phyloP scores from a whole-genome alignment of 768 basidiomycete species.

The Lanmaoa rubissima region DNA sequence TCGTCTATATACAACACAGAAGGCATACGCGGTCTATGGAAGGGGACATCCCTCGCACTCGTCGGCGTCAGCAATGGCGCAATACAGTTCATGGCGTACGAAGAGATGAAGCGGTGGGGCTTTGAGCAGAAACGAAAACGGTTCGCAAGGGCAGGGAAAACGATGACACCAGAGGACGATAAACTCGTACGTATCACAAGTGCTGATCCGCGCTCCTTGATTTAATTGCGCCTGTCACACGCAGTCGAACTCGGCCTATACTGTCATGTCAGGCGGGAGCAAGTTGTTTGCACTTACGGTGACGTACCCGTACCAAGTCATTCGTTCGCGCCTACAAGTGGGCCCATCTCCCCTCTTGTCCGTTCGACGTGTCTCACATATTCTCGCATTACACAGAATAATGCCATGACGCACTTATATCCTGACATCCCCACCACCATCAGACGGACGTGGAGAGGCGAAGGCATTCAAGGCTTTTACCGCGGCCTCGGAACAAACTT shows the following conservation, averaged over 20 bases:
- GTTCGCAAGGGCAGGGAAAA: constrained; percentile 56
- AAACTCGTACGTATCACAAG: constrained; percentile 65
- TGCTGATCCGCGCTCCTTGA: neutral
- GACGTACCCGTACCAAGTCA: constrained; percentile 98
- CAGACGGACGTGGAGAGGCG: constrained; percentile 73
- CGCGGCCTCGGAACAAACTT: constrained; percentile 93
- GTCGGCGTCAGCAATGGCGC: constrained; percentile 95
- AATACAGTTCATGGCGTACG: constrained; percentile 94
- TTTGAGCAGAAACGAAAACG: constrained; percentile 73
- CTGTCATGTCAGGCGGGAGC: constrained; percentile 86
- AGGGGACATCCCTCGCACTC: constrained; percentile 83
- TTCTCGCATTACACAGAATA: constrained; percentile 45
- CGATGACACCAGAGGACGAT: constrained; percentile 72
- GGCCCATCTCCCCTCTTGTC: constrained; percentile 12
- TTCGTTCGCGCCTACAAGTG: constrained; percentile 92
- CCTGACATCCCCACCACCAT: constrained; percentile 83
- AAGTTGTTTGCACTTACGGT: constrained; percentile 79
- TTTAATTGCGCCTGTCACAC: neutral
- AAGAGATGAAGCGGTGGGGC: constrained; percentile 91
- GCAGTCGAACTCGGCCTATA: constrained; percentile 90
- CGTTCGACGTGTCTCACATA: neutral
- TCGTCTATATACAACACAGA: constrained; percentile 67
- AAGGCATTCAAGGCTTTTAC: constrained; percentile 87
- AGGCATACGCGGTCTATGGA: constrained; percentile 78
- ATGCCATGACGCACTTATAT: constrained; percentile 64